Evolutionary conservation across 768 basidiomycete species (phyloP).

Genomic region (Vishniacozyma victoriae): DNA sequence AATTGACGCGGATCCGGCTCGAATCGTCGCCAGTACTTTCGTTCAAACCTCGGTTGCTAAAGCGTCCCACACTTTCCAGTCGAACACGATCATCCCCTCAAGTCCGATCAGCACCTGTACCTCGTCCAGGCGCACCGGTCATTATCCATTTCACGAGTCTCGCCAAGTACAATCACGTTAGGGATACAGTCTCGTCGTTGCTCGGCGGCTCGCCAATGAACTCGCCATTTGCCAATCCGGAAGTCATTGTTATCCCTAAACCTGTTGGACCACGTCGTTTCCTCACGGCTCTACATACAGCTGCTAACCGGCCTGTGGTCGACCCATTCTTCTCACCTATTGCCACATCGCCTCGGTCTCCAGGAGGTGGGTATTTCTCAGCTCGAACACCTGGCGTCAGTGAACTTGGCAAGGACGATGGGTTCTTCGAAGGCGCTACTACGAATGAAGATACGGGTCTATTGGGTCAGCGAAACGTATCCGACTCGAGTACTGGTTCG

Average conservation of each 20-base stretch:
- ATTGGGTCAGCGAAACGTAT: not conserved
- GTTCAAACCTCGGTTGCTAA: conserved; percentile 30
- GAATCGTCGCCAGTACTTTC: conserved; percentile 25
- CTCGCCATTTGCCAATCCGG: conserved; percentile 54
- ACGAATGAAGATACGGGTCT: conserved; percentile 21
- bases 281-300: conserved; percentile 85
- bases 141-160: conserved; percentile 89
- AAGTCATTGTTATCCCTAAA: conserved; percentile 95
- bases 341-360: conserved; percentile 80
- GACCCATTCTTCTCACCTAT: conserved; percentile 93
- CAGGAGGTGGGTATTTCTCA: conserved; percentile 54
- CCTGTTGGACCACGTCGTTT: conserved; percentile 92
- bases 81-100: conserved; percentile 68
- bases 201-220: conserved; percentile 52
- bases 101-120: conserved; percentile 52
- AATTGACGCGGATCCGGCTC: conserved; percentile 62
- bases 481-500: not conserved
- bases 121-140: conserved; percentile 46
- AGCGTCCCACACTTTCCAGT: conserved; percentile 35
- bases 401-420: conserved; percentile 9
- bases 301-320: conserved; percentile 73
- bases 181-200: conserved; percentile 72
- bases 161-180: conserved; percentile 77
- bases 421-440: conserved; percentile 33
- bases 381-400: conserved; percentile 29